A percentile compares a stretch with the other conserved stretches of the same genome.
phyloP scores from a whole-genome alignment of 2,329 filamentous ascomycete species.

The Ceratocystis huliohia region DNA sequence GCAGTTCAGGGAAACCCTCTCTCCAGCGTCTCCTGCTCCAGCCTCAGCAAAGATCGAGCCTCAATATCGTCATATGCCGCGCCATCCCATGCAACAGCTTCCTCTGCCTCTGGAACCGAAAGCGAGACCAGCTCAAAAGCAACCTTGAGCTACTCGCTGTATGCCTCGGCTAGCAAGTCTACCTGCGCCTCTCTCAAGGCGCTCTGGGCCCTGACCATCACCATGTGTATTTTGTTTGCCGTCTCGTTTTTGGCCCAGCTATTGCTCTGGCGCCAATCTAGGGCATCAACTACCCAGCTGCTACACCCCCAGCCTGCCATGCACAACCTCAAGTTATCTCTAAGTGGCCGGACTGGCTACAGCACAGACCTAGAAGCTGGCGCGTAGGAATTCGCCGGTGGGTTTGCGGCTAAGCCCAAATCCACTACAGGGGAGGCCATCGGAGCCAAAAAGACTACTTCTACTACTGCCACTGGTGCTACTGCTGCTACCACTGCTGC shows the following conservation, averaged over 20 bases:
- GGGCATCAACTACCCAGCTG: constrained; percentile 7
- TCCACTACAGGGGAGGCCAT: not conserved
- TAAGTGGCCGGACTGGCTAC: constrained; percentile 4
- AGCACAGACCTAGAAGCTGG: constrained; percentile 8
- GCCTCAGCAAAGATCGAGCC: constrained; percentile 31
- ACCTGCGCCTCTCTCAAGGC: constrained; percentile 78
- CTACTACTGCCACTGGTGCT: not conserved
- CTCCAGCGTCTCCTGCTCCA: constrained; percentile 60
- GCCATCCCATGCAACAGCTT: not conserved
- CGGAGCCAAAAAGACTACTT: not conserved
- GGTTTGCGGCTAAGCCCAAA: not conserved
- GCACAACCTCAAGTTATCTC: not conserved
- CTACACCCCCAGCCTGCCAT: constrained; percentile 4
- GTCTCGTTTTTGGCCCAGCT: constrained; percentile 46
- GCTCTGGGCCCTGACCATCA: constrained; percentile 75
- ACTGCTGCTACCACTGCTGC: not conserved
- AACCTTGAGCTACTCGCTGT: constrained; percentile 31
- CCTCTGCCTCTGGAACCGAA: constrained; percentile 1
- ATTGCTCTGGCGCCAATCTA: constrained; percentile 44
- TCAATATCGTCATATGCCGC: constrained; percentile 21
- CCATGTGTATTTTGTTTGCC: constrained; percentile 58
- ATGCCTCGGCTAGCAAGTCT: constrained; percentile 40
- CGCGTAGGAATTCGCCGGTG: constrained; percentile 16
- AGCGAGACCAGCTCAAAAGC: constrained; percentile 23
- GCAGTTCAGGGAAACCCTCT: constrained; percentile 69